Conservation (phyloP, 495 filamentous ascomycete genomes). For the Xylaria palmicola region DNA sequence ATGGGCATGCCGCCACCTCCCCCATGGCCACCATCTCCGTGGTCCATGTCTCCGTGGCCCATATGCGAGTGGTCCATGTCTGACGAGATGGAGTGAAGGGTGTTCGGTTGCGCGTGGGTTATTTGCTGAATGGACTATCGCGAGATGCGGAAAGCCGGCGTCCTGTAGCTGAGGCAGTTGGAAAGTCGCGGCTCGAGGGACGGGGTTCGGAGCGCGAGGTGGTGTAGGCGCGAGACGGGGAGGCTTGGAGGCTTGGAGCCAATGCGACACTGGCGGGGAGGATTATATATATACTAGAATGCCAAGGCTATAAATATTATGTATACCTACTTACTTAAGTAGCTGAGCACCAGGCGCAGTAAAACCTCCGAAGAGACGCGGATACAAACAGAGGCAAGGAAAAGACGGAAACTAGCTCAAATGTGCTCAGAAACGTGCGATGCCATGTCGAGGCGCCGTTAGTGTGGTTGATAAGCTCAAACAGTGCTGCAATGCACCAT, state of each 20-base stretch:
- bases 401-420: slow-evolving; percentile 28
- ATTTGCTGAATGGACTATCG: neutral
- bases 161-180: neutral
- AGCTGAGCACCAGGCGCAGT: no score
- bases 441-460: neutral
- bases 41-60: slow-evolving; percentile 49
- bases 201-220: neutral
- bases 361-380: neutral
- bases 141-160: neutral
- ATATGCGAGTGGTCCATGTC: slow-evolving; percentile 55
- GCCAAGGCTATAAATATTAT: no score
- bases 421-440: slow-evolving; percentile 27
- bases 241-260: neutral
- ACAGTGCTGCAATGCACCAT: no score
- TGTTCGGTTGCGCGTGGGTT: neutral
- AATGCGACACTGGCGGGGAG: neutral
- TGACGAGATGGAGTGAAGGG: no score
- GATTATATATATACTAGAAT: no score
- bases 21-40: slow-evolving; percentile 54
- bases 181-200: neutral
- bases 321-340: no score
- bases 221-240: neutral
- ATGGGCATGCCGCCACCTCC: slow-evolving; percentile 25
- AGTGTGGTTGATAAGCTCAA: neutral
- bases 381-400: neutral